Evolutionary conservation across 2,329 filamentous ascomycete species (phyloP), one percentile per base, ranked within the genome.

Genomic region (Colletotrichum noveboracense): DNA sequence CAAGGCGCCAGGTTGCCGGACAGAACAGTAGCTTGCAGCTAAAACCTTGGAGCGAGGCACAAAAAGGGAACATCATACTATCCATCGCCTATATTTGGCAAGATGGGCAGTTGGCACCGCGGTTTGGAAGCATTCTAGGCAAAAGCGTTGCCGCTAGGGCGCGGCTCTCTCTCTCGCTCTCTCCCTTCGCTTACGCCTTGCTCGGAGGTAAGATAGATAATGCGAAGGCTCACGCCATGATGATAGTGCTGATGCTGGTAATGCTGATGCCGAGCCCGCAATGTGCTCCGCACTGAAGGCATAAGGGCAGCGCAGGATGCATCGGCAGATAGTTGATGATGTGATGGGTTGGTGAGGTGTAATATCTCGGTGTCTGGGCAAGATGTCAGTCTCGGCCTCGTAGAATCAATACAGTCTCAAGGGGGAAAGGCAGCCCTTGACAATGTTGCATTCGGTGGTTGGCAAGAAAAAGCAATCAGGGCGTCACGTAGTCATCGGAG

Each of bases 21-120:
- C 70, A 75, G 69, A 28, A 69, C 30, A 48, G 64, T 76, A 69
- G 74, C 64, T 73, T 64, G 70, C 74, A 73, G 74, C 70, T 65
- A 76, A 76, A 69, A 74, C 74, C 43, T 60, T 30, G 43, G 24
- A 56, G 56, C 43, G 55, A 48, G 21, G 21, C 32, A 67, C 62
- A n/a, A 66, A 32, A 56, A 43, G 38, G 21, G 38, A 65, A 55
- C 21, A 36, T 65, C 55, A 18, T 32, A 61, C 56, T n/a, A 18
- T 24, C 34, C 48, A 32, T 55, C 67, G 67, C 56, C 67, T 62
- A 70, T 18, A 32, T 13, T 36, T 62, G 32, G 48, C 28, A 43
- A 38, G 60, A 30, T 13, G n/a, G 34, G 30, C 30, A n/a, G 62
- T 21, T 28, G 38, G 7, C 28, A 32, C 32, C 14, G n/a, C 36